Evolutionary conservation across 1,284 basidiomycete species (phyloP), one percentile per base, ranked within the genome.

Genomic region (Crocinoboletus sp.): DNA sequence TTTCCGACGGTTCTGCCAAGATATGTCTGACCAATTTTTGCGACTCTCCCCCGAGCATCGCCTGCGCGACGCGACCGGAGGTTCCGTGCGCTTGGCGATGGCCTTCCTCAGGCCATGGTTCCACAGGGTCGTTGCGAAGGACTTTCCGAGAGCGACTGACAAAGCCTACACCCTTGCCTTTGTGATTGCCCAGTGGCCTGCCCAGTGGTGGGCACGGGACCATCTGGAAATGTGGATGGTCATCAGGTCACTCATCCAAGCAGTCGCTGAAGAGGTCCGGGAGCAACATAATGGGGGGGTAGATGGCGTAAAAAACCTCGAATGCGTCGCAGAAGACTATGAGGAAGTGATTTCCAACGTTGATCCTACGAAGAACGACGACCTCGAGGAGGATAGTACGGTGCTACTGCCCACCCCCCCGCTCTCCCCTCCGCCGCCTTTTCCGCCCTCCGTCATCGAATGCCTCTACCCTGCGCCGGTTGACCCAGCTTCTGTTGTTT

Each of bases 91-190:
- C 35, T 71, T 88, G 33, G 79, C 84, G 3, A 63, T 83, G 53
- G 68, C 74, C 31, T 73, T 88, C 55, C 69, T 88, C 22, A 76
- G 78, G 16, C 77, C 81, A 7, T 86, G 82, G 78, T 78, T 87
- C 64, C 75, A 82, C 57, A 61, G 57, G 28, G 65, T 66, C 39
- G 68, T 78, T 22, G 55, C 68, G 12, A 66, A 76, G 31, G 76
- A 82, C 54, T 71, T 75, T 56, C 65, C 72, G 3, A 57, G 56
- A 22, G 77, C 80, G 3, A 72, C 73, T 0, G 63, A 67, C 29
- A 71, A 68, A 31, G 66, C 80, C 33, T 71, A 70, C 46, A 71
- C 69, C 25, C 71, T 87, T 35, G 72, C 84, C 6, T 73, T 73
- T 41, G 63, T 73, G 37, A 77, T 87, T 49, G 78, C 84, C 11